Evolutionary conservation across 805 yeast genomes (phyloP), one percentile per base, ranked within the genome.

Genomic region (Wickerhamiella azyma): DNA sequence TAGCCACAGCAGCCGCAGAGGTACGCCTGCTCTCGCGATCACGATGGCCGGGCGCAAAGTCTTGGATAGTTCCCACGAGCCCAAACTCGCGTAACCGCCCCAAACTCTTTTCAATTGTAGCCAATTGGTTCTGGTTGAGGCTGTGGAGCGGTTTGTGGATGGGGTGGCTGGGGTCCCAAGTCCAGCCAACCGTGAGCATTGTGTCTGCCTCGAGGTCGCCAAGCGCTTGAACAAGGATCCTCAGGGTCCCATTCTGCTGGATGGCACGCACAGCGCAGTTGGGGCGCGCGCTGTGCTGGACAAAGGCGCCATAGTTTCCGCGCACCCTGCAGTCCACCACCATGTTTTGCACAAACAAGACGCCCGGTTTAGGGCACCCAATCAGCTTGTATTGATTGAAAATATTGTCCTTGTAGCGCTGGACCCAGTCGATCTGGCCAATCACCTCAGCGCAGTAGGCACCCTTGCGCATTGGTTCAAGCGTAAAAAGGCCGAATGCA

Each of bases 91-190:
- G 26, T 14, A 43, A 37, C 8, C 37, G 24, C 8, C 9, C 24
- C n/a, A 37, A 8, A 11, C 37, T 29, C 8, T 33, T 21, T 10
- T 43, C n/a, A 43, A 41, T 17, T 51, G 33, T 33, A 50, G 49
- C 53, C 43, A 37, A 36, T 37, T 51, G 39, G 19, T 45, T 55
- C 62, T 52, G 26, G 65, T 61, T 21, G 72, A 19, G 40, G n/a
- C 17, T 19, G 1, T 11, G 16, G 13, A 17, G 66, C 46, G 81
- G 63, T 52, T 70, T 69, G 45, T 67, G 64, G 33, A 85, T 81
- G 2, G 96, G 94, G 59, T 86, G 95, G 14, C 66, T 52, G 2
- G 63, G 58, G 57, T 86, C 94, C 94, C 96, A 89, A 49, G 80
- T 84, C 97, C 97, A 89, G 1, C 78, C 75, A 9, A 85, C 61